These are phyloP conservation scores for Sodiomyces alkalinus DNA, from an alignment of 2,329 filamentous ascomycete genomes.

Conservation along the genomic window DNA sequence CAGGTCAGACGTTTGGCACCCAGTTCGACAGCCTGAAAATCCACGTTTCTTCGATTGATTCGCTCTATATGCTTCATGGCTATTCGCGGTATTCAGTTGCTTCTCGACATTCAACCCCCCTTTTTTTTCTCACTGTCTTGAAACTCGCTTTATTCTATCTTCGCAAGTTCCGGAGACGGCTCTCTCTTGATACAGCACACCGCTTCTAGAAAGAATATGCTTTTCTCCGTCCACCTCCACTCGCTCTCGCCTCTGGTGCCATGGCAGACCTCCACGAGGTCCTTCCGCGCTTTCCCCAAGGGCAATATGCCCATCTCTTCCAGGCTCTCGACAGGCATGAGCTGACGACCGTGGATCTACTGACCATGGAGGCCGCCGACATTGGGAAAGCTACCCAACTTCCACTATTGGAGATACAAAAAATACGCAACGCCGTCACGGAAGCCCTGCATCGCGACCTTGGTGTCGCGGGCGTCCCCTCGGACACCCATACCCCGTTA, in stretches of 20 bases:
- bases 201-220: too few species aligned
- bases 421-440: constrained; percentile 53
- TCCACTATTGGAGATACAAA: constrained; percentile 65
- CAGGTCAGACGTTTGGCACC: too few species aligned
- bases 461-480: constrained; percentile 5
- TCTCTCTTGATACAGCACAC: too few species aligned
- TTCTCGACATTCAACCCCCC: too few species aligned
- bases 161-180: too few species aligned
- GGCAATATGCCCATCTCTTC: constrained; percentile 58
- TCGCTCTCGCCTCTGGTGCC: constrained; percentile 11
- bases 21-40: too few species aligned
- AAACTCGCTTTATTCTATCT: too few species aligned
- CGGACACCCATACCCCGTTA: constrained; percentile 2
- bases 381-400: constrained; percentile 76
- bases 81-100: too few species aligned
- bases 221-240: background rate
- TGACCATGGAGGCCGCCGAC: constrained; percentile 69
- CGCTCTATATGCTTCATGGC: too few species aligned
- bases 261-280: constrained; percentile 82
- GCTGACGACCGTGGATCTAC: constrained; percentile 68
- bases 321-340: constrained; percentile 64
- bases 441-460: constrained; percentile 51
- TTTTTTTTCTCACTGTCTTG: too few species aligned
- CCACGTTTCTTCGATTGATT: too few species aligned
- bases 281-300: constrained; percentile 63